A percentile compares a stretch with the other conserved stretches of the same genome.
phyloP scores from a whole-genome alignment of 345 rosid genomes.

The Hevea brasiliensis region DNA sequence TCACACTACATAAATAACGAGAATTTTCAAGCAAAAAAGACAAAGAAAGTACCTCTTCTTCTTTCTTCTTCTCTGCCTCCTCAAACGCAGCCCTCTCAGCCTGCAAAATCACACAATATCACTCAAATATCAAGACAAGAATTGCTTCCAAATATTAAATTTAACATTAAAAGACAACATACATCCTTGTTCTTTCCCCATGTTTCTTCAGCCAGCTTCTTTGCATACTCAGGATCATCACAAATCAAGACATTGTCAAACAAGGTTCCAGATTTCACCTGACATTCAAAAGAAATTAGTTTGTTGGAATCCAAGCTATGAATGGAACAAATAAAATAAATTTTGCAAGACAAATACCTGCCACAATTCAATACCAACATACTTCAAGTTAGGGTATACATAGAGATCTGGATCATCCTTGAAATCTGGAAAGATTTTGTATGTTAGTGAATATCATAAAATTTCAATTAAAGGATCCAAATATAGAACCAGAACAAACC shows the following conservation, averaged over 20 bases:
- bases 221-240: slow-evolving; percentile 85
- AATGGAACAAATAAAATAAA: not conserved
- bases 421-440: slow-evolving; percentile 52
- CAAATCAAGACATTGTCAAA: slow-evolving; percentile 79
- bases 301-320: not conserved
- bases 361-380: slow-evolving; percentile 97
- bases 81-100: slow-evolving; percentile 97
- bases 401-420: slow-evolving; percentile 92
- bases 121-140: slow-evolving; percentile 16
- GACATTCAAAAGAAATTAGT: not conserved
- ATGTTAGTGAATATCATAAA: not conserved
- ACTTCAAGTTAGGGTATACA: slow-evolving; percentile 84
- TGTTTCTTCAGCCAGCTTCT: slow-evolving; percentile 83
- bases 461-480: not conserved
- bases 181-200: slow-evolving; percentile 97
- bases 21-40: too few species aligned
- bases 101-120: slow-evolving; percentile 40
- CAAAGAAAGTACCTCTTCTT: slow-evolving; percentile 61
- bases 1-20: too few species aligned
- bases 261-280: slow-evolving; percentile 98
- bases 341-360: slow-evolving; percentile 52
- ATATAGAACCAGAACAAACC: slow-evolving; percentile 43
- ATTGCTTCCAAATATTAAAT: not conserved
- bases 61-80: slow-evolving; percentile 80
- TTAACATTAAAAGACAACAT: slow-evolving; percentile 20